Percentiles rank a stretch among this genome's conserved stretches.
These are phyloP conservation scores for Testicularia cyperi DNA, from an alignment of 1,284 basidiomycete genomes.

Conservation along the genomic window DNA sequence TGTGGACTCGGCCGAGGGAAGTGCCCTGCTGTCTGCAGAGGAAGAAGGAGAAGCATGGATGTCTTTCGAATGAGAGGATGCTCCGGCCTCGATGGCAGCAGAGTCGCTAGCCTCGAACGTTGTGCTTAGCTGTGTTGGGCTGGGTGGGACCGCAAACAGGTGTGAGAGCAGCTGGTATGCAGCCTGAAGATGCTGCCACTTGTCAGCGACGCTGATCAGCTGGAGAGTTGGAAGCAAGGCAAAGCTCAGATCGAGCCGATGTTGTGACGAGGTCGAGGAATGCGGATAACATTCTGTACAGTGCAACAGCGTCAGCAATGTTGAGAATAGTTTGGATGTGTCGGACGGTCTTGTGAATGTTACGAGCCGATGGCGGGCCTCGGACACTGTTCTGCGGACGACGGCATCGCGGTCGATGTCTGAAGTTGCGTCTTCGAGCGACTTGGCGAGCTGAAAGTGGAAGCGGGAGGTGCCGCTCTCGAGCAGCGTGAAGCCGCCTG, in stretches of 20 bases:
- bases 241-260: conserved; percentile 13
- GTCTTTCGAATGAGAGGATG: no score
- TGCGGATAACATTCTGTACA: conserved; percentile 20
- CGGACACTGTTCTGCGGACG: conserved; percentile 10
- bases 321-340: conserved; percentile 7
- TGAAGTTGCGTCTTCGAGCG: conserved; percentile 15
- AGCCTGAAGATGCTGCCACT: conserved; percentile 22
- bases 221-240: conserved; percentile 36
- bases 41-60: no score
- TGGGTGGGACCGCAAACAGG: conserved; percentile 4
- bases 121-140: no score
- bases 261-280: not conserved
- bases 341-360: conserved; percentile 8
- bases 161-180: conserved; percentile 24
- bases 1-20: conserved; percentile 14
- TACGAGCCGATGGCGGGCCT: conserved; percentile 8
- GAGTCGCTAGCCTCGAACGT: no score
- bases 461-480: conserved; percentile 34
- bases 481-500: conserved; percentile 33
- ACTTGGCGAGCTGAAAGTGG: conserved; percentile 42
- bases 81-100: no score
- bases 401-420: conserved; percentile 6
- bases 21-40: no score
- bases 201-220: conserved; percentile 17
- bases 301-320: conserved; percentile 27